Percentiles rank a stretch among this genome's conserved stretches.
phyloP scores from a whole-genome alignment of 805 yeast genomes.

The Henningerozyma blattae region DNA sequence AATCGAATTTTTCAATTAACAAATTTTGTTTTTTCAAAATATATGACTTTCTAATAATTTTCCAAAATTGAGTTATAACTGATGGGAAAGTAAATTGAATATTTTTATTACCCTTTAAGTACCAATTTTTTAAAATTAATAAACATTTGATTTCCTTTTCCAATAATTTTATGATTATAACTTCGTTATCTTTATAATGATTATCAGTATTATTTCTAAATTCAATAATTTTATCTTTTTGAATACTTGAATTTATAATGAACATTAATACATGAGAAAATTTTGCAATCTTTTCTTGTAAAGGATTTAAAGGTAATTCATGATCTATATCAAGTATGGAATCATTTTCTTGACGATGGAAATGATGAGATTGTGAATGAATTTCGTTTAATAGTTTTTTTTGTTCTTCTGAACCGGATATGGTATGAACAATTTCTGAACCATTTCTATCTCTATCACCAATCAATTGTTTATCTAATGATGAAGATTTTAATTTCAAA shows the following conservation, averaged over 20 bases:
- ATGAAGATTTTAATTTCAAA: neutral
- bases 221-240: neutral
- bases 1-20: slow-evolving; percentile 5
- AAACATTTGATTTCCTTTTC: slow-evolving; percentile 28
- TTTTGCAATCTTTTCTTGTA: slow-evolving; percentile 55
- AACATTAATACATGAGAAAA: slow-evolving; percentile 48
- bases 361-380: too few relatives aligned
- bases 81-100: slow-evolving; percentile 57
- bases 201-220: neutral
- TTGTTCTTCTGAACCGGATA: too few relatives aligned
- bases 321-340: neutral
- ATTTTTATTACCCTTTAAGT: slow-evolving; percentile 33
- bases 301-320: neutral
- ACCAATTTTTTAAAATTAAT: slow-evolving; percentile 19
- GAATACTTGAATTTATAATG: neutral
- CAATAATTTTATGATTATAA: slow-evolving; percentile 5
- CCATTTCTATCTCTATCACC: neutral
- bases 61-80: slow-evolving; percentile 48
- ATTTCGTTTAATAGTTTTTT: too few relatives aligned
- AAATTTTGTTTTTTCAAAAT: slow-evolving; percentile 7
- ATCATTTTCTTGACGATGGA: neutral
- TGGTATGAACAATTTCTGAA: too few relatives aligned
- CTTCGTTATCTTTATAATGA: too few relatives aligned
- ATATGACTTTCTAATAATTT: slow-evolving; percentile 34
- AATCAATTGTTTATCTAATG: neutral